A percentile compares a stretch with the other conserved stretches of the same genome.
phyloP scores from a whole-genome alignment of 768 basidiomycete genomes.

The Mycena venus region DNA sequence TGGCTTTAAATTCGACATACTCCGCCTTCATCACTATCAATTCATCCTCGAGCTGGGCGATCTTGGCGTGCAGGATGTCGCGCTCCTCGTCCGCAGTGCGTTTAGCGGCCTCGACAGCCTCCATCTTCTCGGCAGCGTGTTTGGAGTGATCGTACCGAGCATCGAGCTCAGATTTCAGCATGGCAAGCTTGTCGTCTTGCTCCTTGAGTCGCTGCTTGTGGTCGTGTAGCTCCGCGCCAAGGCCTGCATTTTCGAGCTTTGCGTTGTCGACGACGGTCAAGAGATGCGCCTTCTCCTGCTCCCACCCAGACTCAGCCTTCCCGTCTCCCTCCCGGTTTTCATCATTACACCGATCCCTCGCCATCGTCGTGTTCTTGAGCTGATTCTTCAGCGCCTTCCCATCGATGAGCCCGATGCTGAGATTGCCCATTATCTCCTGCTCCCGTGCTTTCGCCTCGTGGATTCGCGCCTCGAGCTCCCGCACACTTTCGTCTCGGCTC shows the following conservation, averaged over 20 bases:
- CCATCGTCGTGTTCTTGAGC: slow-evolving; percentile 52
- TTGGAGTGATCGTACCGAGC: slow-evolving; percentile 81
- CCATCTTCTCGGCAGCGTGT: slow-evolving; percentile 61
- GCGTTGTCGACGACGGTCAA: slow-evolving; percentile 55
- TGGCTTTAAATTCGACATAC: slow-evolving; percentile 69
- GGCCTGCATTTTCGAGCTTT: slow-evolving; percentile 57
- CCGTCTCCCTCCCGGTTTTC: slow-evolving; percentile 59
- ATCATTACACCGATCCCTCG: slow-evolving; percentile 55
- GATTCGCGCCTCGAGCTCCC: slow-evolving; percentile 67
- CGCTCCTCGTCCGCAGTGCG: slow-evolving; percentile 54
- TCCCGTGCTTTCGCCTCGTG: slow-evolving; percentile 70
- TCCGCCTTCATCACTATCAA: slow-evolving; percentile 64
- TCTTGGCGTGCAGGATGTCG: slow-evolving; percentile 53
- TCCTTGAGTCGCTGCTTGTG: slow-evolving; percentile 54
- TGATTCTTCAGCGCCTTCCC: slow-evolving; percentile 61
- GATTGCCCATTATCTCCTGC: slow-evolving; percentile 68
- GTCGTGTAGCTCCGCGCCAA: slow-evolving; percentile 60
- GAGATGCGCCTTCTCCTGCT: slow-evolving; percentile 64
- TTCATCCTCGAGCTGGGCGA: slow-evolving; percentile 57
- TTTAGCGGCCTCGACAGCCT: slow-evolving; percentile 53
- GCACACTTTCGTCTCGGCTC: slow-evolving; percentile 66
- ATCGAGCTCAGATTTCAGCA: slow-evolving; percentile 75
- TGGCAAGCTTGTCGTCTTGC: slow-evolving; percentile 58
- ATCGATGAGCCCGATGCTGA: slow-evolving; percentile 57
- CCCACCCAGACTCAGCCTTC: slow-evolving; percentile 58